Evolutionary conservation across 2,329 filamentous ascomycete genomes (phyloP).

Genomic region (Cladosporium sp.): DNA sequence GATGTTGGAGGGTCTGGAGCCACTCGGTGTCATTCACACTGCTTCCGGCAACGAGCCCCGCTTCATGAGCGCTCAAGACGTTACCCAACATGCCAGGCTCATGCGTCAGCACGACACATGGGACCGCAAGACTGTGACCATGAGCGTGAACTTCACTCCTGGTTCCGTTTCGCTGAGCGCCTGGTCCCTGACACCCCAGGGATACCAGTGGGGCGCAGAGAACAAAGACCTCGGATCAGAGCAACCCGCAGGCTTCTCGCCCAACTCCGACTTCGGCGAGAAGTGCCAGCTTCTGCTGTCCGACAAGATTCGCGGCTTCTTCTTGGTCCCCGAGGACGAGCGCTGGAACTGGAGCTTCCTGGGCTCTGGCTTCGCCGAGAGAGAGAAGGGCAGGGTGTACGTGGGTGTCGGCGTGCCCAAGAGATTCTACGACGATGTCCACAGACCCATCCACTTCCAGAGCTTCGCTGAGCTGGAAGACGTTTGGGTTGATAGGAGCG

Average conservation of each 20-base stretch:
- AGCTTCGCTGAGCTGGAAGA: conserved; percentile 98
- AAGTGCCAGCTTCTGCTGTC: conserved; percentile 93
- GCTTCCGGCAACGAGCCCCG: conserved; percentile 90
- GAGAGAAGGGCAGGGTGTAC: conserved; percentile 81
- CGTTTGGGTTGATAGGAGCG: conserved; percentile 88
- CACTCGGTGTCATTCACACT: conserved; percentile 92
- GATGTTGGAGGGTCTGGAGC: conserved; percentile 81
- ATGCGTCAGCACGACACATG: conserved; percentile 79
- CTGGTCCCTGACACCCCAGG: conserved; percentile 87
- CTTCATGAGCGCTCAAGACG: conserved; percentile 94
- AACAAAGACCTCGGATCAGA: conserved; percentile 93
- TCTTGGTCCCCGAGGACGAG: conserved; percentile 87
- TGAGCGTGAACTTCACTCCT: conserved; percentile 94
- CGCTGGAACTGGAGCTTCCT: conserved; percentile 99
- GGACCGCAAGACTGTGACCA: conserved; percentile 90
- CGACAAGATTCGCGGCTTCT: conserved; percentile 92
- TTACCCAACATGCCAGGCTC: conserved; percentile 88
- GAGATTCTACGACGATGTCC: conserved; percentile 88
- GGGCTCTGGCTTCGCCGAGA: conserved; percentile 80
- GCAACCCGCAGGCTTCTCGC: conserved; percentile 86
- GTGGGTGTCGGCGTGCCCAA: conserved; percentile 90
- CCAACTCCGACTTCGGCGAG: conserved; percentile 77
- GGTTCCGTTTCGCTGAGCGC: conserved; percentile 93
- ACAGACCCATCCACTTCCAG: conserved; percentile 92
- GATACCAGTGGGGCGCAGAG: conserved; percentile 95